These are phyloP conservation scores for Cyclanthera cordifolia DNA, from an alignment of 306 rosid genomes.

Conservation along the genomic window DNA sequence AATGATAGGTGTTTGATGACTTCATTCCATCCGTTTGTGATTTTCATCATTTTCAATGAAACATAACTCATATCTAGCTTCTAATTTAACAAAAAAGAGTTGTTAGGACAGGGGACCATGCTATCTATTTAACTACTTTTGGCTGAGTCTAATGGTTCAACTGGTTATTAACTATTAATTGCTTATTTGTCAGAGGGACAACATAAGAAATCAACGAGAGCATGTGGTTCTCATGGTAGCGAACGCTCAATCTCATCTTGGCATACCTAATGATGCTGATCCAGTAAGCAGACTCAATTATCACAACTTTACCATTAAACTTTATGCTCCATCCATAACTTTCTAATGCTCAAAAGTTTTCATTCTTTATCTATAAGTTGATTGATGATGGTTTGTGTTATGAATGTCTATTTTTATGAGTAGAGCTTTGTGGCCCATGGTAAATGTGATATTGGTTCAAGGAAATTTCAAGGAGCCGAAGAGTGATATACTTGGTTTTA, in stretches of 20 bases:
- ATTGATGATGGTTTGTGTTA: not conserved
- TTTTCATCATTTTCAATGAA: not conserved
- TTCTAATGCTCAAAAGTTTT: not conserved
- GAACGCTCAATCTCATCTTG: slow-evolving; percentile 73
- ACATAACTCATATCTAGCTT: not conserved
- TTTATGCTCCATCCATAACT: not conserved
- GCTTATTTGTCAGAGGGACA: slow-evolving; percentile 59
- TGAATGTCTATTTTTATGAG: not conserved
- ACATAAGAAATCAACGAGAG: slow-evolving; percentile 83
- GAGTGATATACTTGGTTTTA: not conserved
- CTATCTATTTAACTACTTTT: not conserved
- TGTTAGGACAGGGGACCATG: not conserved
- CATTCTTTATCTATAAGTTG: not conserved
- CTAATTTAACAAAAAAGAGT: not conserved
- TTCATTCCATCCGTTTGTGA: not conserved
- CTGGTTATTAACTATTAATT: not conserved
- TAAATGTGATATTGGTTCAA: not conserved
- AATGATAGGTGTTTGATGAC: not conserved
- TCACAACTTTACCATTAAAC: not conserved
- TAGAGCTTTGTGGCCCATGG: not conserved
- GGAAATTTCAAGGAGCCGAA: not conserved
- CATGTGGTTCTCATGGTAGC: slow-evolving; percentile 75
- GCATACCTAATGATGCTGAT: slow-evolving; percentile 42
- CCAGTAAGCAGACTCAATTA: slow-evolving; percentile 54
- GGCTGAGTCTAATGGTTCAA: not conserved